Evolutionary conservation across 352 stramenopile species (phyloP).

Genomic region (Globisporangium recalcitrans): DNA sequence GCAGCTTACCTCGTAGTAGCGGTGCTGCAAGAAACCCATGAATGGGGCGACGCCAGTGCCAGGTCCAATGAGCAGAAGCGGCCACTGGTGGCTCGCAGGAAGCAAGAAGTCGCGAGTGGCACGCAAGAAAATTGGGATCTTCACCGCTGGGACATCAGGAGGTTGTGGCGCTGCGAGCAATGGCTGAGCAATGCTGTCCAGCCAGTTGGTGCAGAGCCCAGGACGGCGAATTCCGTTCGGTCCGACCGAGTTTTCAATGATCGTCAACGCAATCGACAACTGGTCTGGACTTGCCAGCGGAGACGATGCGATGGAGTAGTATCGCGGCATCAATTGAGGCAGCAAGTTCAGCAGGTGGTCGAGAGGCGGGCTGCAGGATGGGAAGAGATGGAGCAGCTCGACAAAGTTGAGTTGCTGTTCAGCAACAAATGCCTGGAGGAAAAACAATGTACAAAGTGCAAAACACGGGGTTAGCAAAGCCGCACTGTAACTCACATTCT

Average conservation of each 20-base stretch:
- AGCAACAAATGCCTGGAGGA: constrained; percentile 70
- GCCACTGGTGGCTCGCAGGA: constrained; percentile 69
- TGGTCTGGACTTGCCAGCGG: constrained; percentile 63
- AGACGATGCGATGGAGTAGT: constrained; percentile 95
- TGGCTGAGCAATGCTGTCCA: constrained; percentile 42
- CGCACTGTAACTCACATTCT: no score
- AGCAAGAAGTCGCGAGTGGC: constrained; percentile 88
- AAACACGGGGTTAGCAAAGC: not conserved
- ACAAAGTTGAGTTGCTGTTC: constrained; percentile 87
- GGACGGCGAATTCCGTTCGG: constrained; percentile 30
- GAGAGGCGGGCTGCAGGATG: constrained; percentile 87
- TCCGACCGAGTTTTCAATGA: constrained; percentile 84
- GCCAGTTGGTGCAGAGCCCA: constrained; percentile 65
- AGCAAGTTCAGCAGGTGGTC: constrained; percentile 84
- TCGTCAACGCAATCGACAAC: constrained; percentile 88
- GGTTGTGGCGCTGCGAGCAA: constrained; percentile 13
- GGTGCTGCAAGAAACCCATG: constrained; percentile 94
- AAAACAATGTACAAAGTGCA: not conserved
- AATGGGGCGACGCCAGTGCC: constrained; percentile 96
- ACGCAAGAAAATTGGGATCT: constrained; percentile 88
- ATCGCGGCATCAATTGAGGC: constrained; percentile 88
- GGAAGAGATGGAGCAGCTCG: constrained; percentile 91
- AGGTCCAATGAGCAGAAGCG: constrained; percentile 93
- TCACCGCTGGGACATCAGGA: constrained; percentile 11
- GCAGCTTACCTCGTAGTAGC: constrained; percentile 26